Conservation (phyloP, 2,329 filamentous ascomycete genomes). For the Rutstroemia sp. region DNA sequence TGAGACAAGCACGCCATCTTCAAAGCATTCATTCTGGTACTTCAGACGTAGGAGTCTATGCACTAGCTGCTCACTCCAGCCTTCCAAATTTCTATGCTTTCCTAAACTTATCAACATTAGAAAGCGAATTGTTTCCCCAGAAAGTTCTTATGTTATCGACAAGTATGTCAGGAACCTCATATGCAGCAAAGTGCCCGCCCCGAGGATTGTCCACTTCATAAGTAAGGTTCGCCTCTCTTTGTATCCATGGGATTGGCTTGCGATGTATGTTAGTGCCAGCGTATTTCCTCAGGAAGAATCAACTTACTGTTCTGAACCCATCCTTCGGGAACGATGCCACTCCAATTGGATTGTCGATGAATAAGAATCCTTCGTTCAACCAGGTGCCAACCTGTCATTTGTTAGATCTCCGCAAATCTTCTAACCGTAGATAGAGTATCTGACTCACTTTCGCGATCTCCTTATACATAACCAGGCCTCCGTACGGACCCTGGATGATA, state of each 20-base stretch:
- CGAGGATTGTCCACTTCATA: background rate
- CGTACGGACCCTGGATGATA: conserved; percentile 19
- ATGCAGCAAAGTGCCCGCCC: background rate
- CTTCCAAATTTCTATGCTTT: background rate
- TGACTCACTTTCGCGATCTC: conserved; percentile 6
- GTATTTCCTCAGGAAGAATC: background rate
- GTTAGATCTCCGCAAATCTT: background rate
- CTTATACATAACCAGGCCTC: conserved; percentile 16
- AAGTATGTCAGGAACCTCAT: background rate
- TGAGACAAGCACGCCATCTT: no score
- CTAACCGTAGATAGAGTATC: background rate
- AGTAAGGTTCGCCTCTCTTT: background rate
- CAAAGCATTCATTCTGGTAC: no score
- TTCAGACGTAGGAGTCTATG: no score
- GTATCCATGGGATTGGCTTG: background rate
- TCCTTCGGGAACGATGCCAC: background rate
- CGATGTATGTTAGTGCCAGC: background rate
- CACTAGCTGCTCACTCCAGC: no score
- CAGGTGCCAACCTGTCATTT: background rate
- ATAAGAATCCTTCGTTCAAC: background rate
- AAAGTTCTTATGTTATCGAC: background rate
- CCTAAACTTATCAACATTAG: background rate
- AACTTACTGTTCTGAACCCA: background rate
- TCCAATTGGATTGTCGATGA: background rate
- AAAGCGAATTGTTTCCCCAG: background rate